These are phyloP conservation scores for Musa schizocarpa DNA, from an alignment of 176 grass and related monocot species.

Conservation along the genomic window DNA sequence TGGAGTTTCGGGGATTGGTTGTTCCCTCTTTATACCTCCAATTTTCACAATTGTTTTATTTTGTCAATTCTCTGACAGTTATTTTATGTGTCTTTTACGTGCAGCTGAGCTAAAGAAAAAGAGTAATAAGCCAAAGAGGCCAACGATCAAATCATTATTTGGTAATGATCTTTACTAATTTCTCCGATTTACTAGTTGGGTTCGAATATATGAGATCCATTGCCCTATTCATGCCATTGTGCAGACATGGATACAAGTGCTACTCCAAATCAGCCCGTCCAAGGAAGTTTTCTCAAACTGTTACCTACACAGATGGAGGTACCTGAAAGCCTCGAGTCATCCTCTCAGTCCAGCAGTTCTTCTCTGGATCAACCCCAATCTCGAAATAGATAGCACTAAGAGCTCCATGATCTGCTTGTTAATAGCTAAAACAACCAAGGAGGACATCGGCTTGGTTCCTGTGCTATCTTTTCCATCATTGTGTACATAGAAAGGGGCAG, in stretches of 20 bases:
- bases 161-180: slow-evolving; percentile 27
- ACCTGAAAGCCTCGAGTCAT: slow-evolving; percentile 47
- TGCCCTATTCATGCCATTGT: background rate
- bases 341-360: slow-evolving; percentile 66
- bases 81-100: background rate
- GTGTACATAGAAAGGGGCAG: slow-evolving; percentile 1
- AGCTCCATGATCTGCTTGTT: background rate
- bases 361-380: slow-evolving; percentile 73
- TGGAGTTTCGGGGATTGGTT: slow-evolving; percentile 14
- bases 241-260: slow-evolving; percentile 26
- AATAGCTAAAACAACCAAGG: background rate
- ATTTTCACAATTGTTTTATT: background rate
- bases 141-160: slow-evolving; percentile 68
- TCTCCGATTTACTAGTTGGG: slow-evolving; percentile 2
- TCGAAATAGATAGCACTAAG: slow-evolving; percentile 57
- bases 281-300: slow-evolving; percentile 38
- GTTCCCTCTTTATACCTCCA: background rate
- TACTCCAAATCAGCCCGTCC: slow-evolving; percentile 25
- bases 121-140: slow-evolving; percentile 46
- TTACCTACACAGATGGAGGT: slow-evolving; percentile 44
- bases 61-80: too few species aligned
- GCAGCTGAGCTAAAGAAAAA: slow-evolving; percentile 67
- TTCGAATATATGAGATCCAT: background rate
- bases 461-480: background rate
- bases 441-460: background rate